Evolutionary conservation across 2,329 filamentous ascomycete species (phyloP).

Genomic region (Mycosphaerelloides madeirae): DNA sequence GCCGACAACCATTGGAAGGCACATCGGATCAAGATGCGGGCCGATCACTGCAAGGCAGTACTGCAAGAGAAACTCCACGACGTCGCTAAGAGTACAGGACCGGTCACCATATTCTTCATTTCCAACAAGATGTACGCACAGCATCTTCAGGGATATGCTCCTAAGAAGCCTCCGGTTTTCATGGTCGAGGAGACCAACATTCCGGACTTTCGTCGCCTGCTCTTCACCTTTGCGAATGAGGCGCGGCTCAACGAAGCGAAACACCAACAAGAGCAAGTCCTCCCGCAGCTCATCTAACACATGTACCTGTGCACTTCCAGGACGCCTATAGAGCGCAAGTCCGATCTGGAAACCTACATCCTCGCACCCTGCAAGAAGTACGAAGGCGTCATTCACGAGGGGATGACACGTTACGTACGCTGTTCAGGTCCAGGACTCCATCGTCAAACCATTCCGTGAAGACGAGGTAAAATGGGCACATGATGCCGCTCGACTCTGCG

Average conservation of each 20-base stretch:
- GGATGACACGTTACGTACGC: background rate
- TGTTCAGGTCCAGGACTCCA: background rate
- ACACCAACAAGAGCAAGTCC: background rate
- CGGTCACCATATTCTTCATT: constrained; percentile 12
- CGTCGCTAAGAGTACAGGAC: constrained; percentile 1
- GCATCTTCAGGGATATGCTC: constrained; percentile 10
- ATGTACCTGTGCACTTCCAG: constrained; percentile 7
- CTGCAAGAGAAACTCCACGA: constrained; percentile 7
- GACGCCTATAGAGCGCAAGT: constrained; percentile 9
- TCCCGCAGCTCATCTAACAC: constrained; percentile 7
- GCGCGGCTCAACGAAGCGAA: constrained; percentile 12
- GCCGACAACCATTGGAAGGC: background rate
- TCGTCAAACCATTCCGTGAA: background rate
- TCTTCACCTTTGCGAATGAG: constrained; percentile 10
- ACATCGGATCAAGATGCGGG: constrained; percentile 12
- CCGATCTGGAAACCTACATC: constrained; percentile 6
- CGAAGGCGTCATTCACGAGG: background rate
- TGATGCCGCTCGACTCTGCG: background rate
- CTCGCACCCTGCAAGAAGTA: background rate
- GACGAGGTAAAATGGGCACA: constrained; percentile 3
- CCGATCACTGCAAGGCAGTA: background rate
- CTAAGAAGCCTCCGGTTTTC: constrained; percentile 7
- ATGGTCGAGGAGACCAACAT: constrained; percentile 16
- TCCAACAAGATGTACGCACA: constrained; percentile 14
- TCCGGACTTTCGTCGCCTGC: constrained; percentile 5